phyloP scores from a whole-genome alignment of 202 grass and related monocot species.

The Sporobolus alterniflorus region DNA sequence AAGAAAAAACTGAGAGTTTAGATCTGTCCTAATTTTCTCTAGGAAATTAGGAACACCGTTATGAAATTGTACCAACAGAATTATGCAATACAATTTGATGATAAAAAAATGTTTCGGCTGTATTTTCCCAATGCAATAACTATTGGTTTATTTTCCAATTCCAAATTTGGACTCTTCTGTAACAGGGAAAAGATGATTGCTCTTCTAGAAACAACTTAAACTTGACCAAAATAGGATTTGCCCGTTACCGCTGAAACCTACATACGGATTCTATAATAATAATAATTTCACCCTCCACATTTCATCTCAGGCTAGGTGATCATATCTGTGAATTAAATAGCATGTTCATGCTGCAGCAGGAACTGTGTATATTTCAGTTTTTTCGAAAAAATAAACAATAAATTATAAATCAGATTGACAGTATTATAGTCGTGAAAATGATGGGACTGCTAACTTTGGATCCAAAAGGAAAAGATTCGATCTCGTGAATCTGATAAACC shows the following conservation, averaged over 20 bases:
- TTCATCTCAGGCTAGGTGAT: too few relatives aligned
- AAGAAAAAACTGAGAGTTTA: constrained; percentile 20
- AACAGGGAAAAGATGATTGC: constrained; percentile 2
- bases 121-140: background rate
- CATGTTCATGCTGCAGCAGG: too few relatives aligned
- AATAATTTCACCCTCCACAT: too few relatives aligned
- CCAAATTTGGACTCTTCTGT: background rate
- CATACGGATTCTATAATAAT: constrained; percentile 7
- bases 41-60: background rate
- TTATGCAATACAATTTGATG: background rate
- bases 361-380: background rate
- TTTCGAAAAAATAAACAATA: too few relatives aligned
- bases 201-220: background rate
- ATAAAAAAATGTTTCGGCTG: background rate
- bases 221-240: background rate
- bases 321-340: too few relatives aligned
- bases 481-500: background rate
- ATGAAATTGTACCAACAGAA: background rate
- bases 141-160: background rate
- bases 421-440: constrained; percentile 3
- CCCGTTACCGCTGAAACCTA: too few relatives aligned
- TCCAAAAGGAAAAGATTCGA: constrained; percentile 25
- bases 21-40: background rate
- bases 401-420: too few relatives aligned
- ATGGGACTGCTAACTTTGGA: constrained; percentile 16